A percentile compares a stretch with the other conserved stretches of the same genome.
Evolutionary conservation across 164 flowering plant species (phyloP).

Genomic region (Paratinospora sagittata): DNA sequence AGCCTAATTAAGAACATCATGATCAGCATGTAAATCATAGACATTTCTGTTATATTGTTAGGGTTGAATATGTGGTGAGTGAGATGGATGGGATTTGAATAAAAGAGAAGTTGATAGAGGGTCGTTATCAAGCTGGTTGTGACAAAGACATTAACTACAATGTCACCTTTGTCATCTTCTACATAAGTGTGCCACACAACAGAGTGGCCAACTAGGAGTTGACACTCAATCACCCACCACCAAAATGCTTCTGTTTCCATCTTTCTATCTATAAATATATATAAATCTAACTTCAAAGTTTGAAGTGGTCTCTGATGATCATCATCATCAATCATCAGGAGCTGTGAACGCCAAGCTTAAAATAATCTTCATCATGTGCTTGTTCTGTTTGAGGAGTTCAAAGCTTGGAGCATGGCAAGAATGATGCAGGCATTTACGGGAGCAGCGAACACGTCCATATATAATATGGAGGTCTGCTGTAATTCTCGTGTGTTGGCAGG

Average conservation of each 20-base stretch:
- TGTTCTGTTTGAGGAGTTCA: not conserved
- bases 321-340: too few species aligned
- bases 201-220: not conserved
- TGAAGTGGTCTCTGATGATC: not conserved
- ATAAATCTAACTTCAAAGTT: not conserved
- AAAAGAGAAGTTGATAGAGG: not conserved
- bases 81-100: not conserved
- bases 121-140: not conserved
- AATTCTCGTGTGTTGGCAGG: not conserved
- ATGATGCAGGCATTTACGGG: not conserved
- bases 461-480: slow-evolving; percentile 3
- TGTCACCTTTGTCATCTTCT: not conserved
- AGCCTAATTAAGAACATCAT: not conserved
- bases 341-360: too few species aligned
- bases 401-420: not conserved
- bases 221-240: not conserved
- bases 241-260: not conserved
- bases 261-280: not conserved
- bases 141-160: not conserved
- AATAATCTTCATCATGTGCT: not conserved
- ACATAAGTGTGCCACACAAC: not conserved
- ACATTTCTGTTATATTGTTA: too few species aligned
- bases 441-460: not conserved
- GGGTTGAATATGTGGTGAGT: too few species aligned
- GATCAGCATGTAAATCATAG: not conserved